Evolutionary conservation across 2,329 filamentous ascomycete species (phyloP), one percentile per base, ranked within the genome.

Genomic region (Furcasterigmium sp.): DNA sequence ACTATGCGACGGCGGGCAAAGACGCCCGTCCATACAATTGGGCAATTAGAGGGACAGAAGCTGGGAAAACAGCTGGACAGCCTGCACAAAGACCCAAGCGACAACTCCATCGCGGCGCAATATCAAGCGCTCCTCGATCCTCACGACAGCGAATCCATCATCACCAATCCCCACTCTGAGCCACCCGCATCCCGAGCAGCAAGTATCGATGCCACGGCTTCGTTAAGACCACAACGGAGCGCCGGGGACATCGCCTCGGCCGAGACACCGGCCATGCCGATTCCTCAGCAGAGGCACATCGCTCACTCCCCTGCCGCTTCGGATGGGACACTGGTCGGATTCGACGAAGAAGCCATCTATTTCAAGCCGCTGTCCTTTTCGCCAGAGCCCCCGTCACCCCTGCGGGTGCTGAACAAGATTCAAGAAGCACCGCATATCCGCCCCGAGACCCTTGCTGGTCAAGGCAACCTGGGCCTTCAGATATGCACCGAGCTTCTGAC

Each of bases 401-500:
- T 56, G 14, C n/a, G 32, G 4, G 32, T 17, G 32, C 32, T 35
- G n/a, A 35, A 35, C n/a, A 49, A 57, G 5, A 48, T 37, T 17
- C 39, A 37, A 18, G 48, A 44, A 4, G 38, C 47, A 19, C 36
- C 43, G n/a, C 13, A 26, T 23, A 21, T 39, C 37, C 32, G 17
- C 17, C 18, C n/a, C 8, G 30, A 25, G 15, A 29, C 39, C 7
- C 18, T 26, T 14, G 17, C 35, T 7, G 32, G n/a, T 5, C 30
- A 47, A 2, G 61, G 65, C 30, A 68, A 64, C 26, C 55, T 73
- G 5, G 65, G 70, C 39, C 56, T 78, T 18, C 70, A 76, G 44
- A 72, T 76, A 34, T 72, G 71, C 39, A 56, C 76, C 9, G 68
- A 76, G 41, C 62, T 80, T 3, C 62, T 80, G 30, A 69, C 67